Evolutionary conservation across 2,329 filamentous ascomycete species (phyloP).

Genomic region (Cladosporium sp.): DNA sequence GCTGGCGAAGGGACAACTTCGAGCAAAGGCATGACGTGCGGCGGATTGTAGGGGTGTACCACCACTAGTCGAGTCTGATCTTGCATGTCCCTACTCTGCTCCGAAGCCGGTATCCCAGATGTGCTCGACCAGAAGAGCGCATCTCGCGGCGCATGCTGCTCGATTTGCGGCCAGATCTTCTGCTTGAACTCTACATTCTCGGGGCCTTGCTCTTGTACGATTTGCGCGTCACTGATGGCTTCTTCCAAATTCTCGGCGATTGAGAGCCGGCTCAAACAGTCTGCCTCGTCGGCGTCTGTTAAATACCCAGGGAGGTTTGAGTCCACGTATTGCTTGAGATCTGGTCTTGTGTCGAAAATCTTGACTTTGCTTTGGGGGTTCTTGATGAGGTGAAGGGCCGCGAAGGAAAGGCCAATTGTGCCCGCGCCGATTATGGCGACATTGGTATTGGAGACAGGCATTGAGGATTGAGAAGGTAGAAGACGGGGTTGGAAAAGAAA

Average conservation of each 20-base stretch:
- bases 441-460: background rate
- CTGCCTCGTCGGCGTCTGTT: conserved; percentile 24
- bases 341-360: conserved; percentile 48
- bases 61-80: conserved; percentile 47
- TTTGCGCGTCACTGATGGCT: conserved; percentile 44
- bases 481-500: too few relatives aligned
- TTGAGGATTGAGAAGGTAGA: background rate
- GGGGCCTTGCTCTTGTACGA: conserved; percentile 57
- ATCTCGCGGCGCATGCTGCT: conserved; percentile 38
- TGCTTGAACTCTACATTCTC: conserved; percentile 51
- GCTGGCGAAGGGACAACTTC: conserved; percentile 51
- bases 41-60: conserved; percentile 59
- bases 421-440: conserved; percentile 43
- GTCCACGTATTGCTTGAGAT: conserved; percentile 42
- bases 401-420: conserved; percentile 54
- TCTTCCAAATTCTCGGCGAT: conserved; percentile 34
- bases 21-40: conserved; percentile 57
- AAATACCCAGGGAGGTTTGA: conserved; percentile 42
- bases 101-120: conserved; percentile 52
- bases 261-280: conserved; percentile 30
- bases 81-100: conserved; percentile 41
- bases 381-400: conserved; percentile 48
- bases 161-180: conserved; percentile 48
- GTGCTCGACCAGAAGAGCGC: conserved; percentile 56
- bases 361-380: conserved; percentile 38